Percentiles rank a stretch among this genome's conserved stretches.
Evolutionary conservation across 495 filamentous ascomycete genomes (phyloP).

Genomic region (Cryomyces antarcticus): DNA sequence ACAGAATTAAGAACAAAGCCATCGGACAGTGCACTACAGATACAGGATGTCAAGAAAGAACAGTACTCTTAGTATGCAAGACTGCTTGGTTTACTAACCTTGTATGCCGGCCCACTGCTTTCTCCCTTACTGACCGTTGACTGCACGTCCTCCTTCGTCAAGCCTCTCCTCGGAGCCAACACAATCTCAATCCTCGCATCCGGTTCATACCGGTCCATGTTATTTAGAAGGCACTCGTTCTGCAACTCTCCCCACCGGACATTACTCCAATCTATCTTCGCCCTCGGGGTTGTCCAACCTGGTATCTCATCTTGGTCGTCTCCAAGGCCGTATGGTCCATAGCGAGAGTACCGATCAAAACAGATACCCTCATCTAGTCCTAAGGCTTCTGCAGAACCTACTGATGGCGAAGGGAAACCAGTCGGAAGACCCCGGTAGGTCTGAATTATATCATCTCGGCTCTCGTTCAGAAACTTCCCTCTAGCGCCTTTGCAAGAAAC

Average conservation of each 20-base stretch:
- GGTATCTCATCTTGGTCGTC: slow-evolving; percentile 18
- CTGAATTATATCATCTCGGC: slow-evolving; percentile 24
- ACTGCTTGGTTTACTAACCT: too few relatives aligned
- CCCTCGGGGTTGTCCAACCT: slow-evolving; percentile 9
- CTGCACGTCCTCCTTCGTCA: too few relatives aligned
- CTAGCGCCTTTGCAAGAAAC: slow-evolving; percentile 28
- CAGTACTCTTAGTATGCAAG: too few relatives aligned
- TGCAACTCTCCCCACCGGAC: slow-evolving; percentile 57
- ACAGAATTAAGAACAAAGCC: too few relatives aligned
- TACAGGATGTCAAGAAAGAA: too few relatives aligned
- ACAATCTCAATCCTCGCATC: slow-evolving; percentile 4
- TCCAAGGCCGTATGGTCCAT: slow-evolving; percentile 29
- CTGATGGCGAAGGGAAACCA: slow-evolving; percentile 22
- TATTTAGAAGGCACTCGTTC: slow-evolving; percentile 36
- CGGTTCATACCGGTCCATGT: slow-evolving; percentile 35
- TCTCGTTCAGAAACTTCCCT: slow-evolving; percentile 24
- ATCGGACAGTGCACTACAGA: too few relatives aligned
- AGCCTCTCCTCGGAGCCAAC: background rate
- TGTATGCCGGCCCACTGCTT: too few relatives aligned
- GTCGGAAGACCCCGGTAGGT: slow-evolving; percentile 22
- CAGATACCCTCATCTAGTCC: slow-evolving; percentile 27
- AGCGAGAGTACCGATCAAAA: slow-evolving; percentile 34
- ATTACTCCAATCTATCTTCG: slow-evolving; percentile 34
- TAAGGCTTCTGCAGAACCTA: slow-evolving; percentile 29
- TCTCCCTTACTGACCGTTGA: too few relatives aligned